Evolutionary conservation across 805 yeast genomes (phyloP).

Genomic region (Candida manassasensis): DNA sequence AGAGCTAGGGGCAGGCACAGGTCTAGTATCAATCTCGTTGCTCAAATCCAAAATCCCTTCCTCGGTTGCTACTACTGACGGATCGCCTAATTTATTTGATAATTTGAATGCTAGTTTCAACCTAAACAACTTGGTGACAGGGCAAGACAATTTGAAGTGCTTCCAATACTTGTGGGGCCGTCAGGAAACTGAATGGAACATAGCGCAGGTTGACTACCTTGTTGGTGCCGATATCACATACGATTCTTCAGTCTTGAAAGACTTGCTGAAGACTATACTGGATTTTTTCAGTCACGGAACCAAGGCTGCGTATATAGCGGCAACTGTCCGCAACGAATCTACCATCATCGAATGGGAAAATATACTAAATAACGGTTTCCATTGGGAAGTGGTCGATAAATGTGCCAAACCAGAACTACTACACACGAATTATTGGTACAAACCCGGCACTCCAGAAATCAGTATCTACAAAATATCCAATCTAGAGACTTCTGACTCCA

Average conservation of each 20-base stretch:
- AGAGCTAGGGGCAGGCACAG: slow-evolving; percentile 91
- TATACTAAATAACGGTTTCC: slow-evolving; percentile 9
- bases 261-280: slow-evolving; percentile 47
- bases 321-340: slow-evolving; percentile 61
- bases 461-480: slow-evolving; percentile 21
- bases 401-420: slow-evolving; percentile 11
- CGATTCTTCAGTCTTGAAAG: slow-evolving; percentile 57
- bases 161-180: slow-evolving; percentile 56
- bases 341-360: slow-evolving; percentile 33
- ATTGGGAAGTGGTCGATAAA: slow-evolving; percentile 16
- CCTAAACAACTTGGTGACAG: slow-evolving; percentile 36
- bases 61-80: slow-evolving; percentile 57
- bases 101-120: slow-evolving; percentile 40
- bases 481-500: no score
- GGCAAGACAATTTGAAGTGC: slow-evolving; percentile 3
- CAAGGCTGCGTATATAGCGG: slow-evolving; percentile 50
- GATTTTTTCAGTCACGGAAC: slow-evolving; percentile 29
- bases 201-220: slow-evolving; percentile 41
- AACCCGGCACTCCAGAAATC: slow-evolving; percentile 22
- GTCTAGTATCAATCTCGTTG: slow-evolving; percentile 59
- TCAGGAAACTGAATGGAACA: slow-evolving; percentile 13
- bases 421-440: slow-evolving; percentile 18
- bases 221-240: slow-evolving; percentile 89
- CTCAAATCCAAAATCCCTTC: slow-evolving; percentile 13
- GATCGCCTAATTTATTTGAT: slow-evolving; percentile 53